A percentile compares a stretch with the other conserved stretches of the same genome.
Evolutionary conservation across 2,329 filamentous ascomycete species (phyloP).

Genomic region (Alternaria gansuensis): DNA sequence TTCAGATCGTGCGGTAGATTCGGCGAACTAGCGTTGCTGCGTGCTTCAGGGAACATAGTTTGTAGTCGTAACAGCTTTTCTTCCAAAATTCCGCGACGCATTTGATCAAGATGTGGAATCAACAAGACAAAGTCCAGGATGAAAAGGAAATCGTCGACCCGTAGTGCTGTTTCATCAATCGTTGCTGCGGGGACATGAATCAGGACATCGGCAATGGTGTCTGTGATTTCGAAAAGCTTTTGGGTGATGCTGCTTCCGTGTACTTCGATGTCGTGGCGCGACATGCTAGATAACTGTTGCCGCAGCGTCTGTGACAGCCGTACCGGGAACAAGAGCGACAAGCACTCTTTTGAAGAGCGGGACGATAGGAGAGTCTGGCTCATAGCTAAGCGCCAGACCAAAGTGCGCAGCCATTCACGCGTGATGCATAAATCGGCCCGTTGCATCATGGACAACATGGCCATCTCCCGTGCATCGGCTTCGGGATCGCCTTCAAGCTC

Average conservation of each 20-base stretch:
- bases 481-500: constrained; percentile 54
- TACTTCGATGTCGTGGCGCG: constrained; percentile 60
- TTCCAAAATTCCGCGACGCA: constrained; percentile 57
- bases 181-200: constrained; percentile 61
- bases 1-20: constrained; percentile 44
- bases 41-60: constrained; percentile 49
- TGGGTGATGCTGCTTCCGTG: constrained; percentile 66
- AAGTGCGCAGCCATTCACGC: constrained; percentile 60
- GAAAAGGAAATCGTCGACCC: constrained; percentile 65
- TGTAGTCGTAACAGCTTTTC: constrained; percentile 54
- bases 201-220: constrained; percentile 67
- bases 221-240: constrained; percentile 69
- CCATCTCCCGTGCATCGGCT: constrained; percentile 51
- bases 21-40: constrained; percentile 45
- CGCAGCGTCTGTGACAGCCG: constrained; percentile 57
- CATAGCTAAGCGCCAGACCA: constrained; percentile 62
- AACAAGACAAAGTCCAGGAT: constrained; percentile 62
- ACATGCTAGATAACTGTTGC: constrained; percentile 54
- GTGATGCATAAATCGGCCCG: constrained; percentile 62
- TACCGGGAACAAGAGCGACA: constrained; percentile 58
- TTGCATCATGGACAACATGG: constrained; percentile 55
- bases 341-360: constrained; percentile 46
- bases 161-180: constrained; percentile 57
- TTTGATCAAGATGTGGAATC: constrained; percentile 59
- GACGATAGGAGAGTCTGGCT: constrained; percentile 58